Percentiles rank a stretch among this genome's conserved stretches.
Evolutionary conservation across 257 asterid genomes (phyloP).

Genomic region (Verbascum thapsus): DNA sequence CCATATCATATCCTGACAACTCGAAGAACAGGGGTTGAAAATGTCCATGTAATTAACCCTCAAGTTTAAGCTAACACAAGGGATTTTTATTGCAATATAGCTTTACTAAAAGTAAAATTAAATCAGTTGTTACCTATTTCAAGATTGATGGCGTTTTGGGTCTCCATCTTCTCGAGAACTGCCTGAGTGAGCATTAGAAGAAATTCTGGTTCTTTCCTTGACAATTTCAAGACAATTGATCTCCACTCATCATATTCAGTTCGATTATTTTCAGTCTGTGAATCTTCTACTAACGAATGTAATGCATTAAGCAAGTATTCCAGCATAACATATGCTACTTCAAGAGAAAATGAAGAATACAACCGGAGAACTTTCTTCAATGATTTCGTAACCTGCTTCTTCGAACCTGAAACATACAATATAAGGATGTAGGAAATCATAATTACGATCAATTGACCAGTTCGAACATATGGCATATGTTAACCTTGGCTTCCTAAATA

Average conservation of each 20-base stretch:
- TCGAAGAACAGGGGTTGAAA: too few relatives aligned
- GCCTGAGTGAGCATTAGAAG: constrained; percentile 58
- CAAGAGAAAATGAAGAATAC: constrained; percentile 72
- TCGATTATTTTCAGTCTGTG: constrained; percentile 31
- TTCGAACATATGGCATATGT: neutral
- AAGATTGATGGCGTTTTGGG: constrained; percentile 29
- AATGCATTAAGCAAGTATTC: constrained; percentile 66
- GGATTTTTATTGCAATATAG: too few relatives aligned
- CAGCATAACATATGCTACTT: constrained; percentile 66
- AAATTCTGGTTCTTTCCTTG: constrained; percentile 71
- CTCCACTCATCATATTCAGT: constrained; percentile 66
- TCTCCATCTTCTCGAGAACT: constrained; percentile 68
- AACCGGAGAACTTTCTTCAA: constrained; percentile 61
- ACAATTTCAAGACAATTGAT: constrained; percentile 62
- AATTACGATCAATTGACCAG: neutral
- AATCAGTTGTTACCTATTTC: constrained; percentile 45
- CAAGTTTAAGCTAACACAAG: constrained; percentile 1
- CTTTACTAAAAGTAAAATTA: neutral
- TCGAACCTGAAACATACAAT: constrained; percentile 53
- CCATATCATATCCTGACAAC: too few relatives aligned
- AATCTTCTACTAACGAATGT: constrained; percentile 44
- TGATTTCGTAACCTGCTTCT: constrained; percentile 60
- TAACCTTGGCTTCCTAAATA: constrained; percentile 1
- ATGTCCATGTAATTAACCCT: neutral
- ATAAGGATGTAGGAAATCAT: neutral